Conservation (phyloP, 495 filamentous ascomycete species). For the Penicillium salamii region DNA sequence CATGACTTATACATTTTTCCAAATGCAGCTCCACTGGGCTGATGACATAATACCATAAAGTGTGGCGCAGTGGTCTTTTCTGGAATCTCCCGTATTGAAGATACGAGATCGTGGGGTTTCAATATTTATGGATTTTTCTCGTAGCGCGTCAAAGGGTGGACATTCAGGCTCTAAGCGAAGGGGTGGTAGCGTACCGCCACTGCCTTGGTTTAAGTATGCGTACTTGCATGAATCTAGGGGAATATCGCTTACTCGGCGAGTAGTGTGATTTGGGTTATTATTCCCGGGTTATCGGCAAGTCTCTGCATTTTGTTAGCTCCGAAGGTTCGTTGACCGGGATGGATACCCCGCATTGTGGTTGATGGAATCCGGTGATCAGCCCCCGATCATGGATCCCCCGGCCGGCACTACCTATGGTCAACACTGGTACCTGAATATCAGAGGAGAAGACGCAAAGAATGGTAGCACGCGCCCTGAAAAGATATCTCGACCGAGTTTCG, state of each 20-base stretch:
- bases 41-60: constrained; percentile 9
- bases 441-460: neutral
- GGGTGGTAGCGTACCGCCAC: neutral
- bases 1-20: constrained; percentile 16
- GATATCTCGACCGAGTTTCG: neutral
- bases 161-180: neutral
- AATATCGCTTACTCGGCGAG: neutral
- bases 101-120: no score
- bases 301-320: neutral
- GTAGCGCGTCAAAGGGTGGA: neutral
- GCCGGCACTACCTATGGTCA: neutral
- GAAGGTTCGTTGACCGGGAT: neutral
- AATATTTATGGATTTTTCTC: no score
- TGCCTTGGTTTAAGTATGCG: neutral
- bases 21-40: constrained; percentile 1
- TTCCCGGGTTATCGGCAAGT: neutral
- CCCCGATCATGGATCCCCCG: constrained; percentile 15
- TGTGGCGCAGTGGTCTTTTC: constrained; percentile 15
- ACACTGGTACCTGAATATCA: neutral
- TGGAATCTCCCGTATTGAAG: constrained; percentile 5
- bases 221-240: neutral
- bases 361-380: constrained; percentile 2
- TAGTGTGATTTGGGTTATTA: neutral
- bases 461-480: no score
- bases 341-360: constrained; percentile 21